Conservation (phyloP, 1,139 yeast species). For the Geotrichum reessii region DNA sequence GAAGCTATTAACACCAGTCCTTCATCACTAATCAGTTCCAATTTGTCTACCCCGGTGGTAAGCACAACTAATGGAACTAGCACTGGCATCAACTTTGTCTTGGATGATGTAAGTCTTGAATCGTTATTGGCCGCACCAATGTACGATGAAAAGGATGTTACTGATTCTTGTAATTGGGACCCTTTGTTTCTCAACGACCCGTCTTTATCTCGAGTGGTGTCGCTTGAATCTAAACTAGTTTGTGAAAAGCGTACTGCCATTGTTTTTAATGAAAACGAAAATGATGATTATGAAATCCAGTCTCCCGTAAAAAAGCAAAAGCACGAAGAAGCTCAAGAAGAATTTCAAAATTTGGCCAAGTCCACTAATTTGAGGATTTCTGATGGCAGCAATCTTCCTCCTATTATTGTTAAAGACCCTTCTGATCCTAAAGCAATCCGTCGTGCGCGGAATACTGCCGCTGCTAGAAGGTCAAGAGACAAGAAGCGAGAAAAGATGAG, state of each 20-base stretch:
- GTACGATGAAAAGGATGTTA: constrained; percentile 1
- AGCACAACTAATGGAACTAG: neutral
- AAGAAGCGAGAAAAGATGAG: constrained; percentile 84
- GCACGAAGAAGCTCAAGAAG: neutral
- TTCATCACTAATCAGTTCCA: neutral
- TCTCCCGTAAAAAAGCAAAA: neutral
- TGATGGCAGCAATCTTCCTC: constrained; percentile 40
- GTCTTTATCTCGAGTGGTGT: neutral
- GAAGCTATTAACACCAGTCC: neutral
- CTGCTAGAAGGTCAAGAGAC: constrained; percentile 93
- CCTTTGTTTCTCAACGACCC: neutral
- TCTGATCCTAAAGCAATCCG: constrained; percentile 66
- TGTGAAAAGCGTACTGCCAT: constrained; percentile 21
- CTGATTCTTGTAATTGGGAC: neutral
- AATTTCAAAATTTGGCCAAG: neutral
- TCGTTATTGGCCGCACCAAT: constrained; percentile 15
- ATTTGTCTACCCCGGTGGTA: constrained; percentile 2
- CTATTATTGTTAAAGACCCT: constrained; percentile 49
- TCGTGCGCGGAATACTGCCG: constrained; percentile 94
- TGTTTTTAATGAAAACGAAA: constrained; percentile 18
- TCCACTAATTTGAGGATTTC: neutral
- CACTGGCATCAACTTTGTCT: neutral
- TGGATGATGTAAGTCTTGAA: constrained; percentile 3
- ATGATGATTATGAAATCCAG: neutral
- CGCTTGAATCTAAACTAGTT: neutral